Evolutionary conservation across 345 rosid species (phyloP).

Genomic region (Syzygium aqueum): DNA sequence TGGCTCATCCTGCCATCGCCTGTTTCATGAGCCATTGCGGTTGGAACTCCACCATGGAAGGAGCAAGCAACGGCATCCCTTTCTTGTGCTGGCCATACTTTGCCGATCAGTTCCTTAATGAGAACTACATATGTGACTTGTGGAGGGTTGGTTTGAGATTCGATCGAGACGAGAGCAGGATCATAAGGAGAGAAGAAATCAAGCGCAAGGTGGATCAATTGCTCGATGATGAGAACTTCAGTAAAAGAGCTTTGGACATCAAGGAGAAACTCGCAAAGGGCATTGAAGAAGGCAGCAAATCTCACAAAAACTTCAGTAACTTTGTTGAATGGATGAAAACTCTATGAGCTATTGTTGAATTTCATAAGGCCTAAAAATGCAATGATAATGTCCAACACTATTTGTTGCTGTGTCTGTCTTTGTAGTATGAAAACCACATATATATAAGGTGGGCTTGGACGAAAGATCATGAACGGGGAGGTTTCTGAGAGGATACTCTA

Average conservation of each 20-base stretch:
- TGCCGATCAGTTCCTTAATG: slow-evolving; percentile 23
- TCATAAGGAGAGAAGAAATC: slow-evolving; percentile 18
- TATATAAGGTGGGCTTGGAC: neutral
- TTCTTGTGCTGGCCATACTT: slow-evolving; percentile 24
- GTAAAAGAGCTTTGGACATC: neutral
- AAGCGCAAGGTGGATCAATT: neutral
- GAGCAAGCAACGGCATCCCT: slow-evolving; percentile 21
- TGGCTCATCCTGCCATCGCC: slow-evolving; percentile 19
- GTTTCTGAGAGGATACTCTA: neutral
- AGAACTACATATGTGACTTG: slow-evolving; percentile 17
- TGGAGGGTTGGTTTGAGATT: slow-evolving; percentile 16
- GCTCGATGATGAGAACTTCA: neutral
- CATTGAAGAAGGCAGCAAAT: neutral
- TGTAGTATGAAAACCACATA: neutral
- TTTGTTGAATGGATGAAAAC: slow-evolving; percentile 1
- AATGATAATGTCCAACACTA: neutral
- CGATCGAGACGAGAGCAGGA: slow-evolving; percentile 7
- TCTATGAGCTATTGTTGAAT: too few relatives aligned
- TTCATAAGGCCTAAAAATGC: neutral
- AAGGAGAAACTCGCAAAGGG: neutral
- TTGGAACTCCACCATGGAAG: slow-evolving; percentile 34
- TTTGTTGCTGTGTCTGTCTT: neutral
- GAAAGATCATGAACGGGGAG: neutral
- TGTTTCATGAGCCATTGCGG: slow-evolving; percentile 33
- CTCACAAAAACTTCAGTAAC: neutral